These are phyloP conservation scores for Petunia secreta DNA, from an alignment of 257 asterid genomes.

Conservation along the genomic window DNA sequence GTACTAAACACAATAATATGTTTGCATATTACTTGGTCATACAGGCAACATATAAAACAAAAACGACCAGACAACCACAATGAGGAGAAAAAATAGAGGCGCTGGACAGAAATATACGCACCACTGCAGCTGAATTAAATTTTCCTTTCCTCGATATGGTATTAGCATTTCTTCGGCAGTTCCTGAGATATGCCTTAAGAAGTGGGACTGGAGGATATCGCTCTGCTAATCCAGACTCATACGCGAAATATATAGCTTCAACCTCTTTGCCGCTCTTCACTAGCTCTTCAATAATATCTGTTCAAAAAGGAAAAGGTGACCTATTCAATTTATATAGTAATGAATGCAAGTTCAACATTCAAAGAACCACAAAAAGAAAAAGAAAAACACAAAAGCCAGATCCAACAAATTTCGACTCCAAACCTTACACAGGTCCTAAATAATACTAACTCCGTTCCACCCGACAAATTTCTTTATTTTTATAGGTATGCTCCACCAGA, in stretches of 20 bases:
- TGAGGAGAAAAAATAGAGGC: not conserved
- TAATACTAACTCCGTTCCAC: not conserved
- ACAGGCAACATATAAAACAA: not conserved
- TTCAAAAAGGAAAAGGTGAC: not conserved
- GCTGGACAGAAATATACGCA: slow-evolving; percentile 18
- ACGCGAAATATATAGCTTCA: slow-evolving; percentile 38
- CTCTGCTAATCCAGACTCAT: slow-evolving; percentile 35
- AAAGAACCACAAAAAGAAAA: slow-evolving; percentile 2
- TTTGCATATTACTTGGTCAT: not conserved
- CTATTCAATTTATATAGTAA: not conserved
- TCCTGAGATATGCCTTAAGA: slow-evolving; percentile 32
- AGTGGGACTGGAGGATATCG: slow-evolving; percentile 33
- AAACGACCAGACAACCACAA: not conserved
- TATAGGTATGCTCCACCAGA: not conserved
- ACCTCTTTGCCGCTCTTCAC: slow-evolving; percentile 37
- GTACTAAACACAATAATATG: not conserved
- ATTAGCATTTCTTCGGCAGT: slow-evolving; percentile 34
- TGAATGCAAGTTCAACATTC: not conserved
- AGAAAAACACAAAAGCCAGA: not conserved
- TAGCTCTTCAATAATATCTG: slow-evolving; percentile 40
- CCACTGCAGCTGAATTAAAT: slow-evolving; percentile 35
- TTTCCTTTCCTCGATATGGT: slow-evolving; percentile 32
- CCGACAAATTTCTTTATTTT: not conserved
- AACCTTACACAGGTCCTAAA: not conserved
- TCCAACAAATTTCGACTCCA: not conserved